Evolutionary conservation across 2,329 filamentous ascomycete species (phyloP).

Genomic region (Dactylonectria estremocensis): DNA sequence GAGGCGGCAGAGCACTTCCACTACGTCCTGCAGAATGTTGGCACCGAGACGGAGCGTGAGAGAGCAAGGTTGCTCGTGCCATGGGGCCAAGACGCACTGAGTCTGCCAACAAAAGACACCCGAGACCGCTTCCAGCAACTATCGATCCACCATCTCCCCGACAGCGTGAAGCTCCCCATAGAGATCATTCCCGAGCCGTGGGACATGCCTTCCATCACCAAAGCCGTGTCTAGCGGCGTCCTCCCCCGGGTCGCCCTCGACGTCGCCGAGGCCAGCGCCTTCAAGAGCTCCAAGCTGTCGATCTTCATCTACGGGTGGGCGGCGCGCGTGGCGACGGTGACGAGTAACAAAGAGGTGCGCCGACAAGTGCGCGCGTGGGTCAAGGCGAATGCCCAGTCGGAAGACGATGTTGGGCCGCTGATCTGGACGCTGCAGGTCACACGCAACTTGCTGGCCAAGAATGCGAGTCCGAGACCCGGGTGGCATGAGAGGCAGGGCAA

Average conservation of each 20-base stretch:
- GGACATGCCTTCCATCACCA: conserved; percentile 45
- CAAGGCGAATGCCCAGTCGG: conserved; percentile 47
- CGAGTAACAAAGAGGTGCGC: conserved; percentile 59
- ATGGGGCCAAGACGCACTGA: conserved; percentile 38
- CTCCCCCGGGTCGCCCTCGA: conserved; percentile 55
- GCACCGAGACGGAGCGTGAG: conserved; percentile 55
- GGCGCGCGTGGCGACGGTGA: conserved; percentile 53
- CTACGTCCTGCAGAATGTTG: conserved; percentile 54
- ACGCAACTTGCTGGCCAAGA: conserved; percentile 55
- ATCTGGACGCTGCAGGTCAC: conserved; percentile 55
- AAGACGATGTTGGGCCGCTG: conserved; percentile 51
- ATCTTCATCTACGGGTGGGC: conserved; percentile 60
- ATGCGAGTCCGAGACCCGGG: conserved; percentile 46
- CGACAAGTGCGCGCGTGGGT: conserved; percentile 55
- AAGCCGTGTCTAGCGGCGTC: conserved; percentile 42
- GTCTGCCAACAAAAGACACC: conserved; percentile 28
- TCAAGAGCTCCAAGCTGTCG: conserved; percentile 56
- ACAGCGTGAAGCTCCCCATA: conserved; percentile 54
- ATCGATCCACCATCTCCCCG: conserved; percentile 52
- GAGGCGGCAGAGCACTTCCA: conserved; percentile 59
- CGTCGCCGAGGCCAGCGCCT: conserved; percentile 50
- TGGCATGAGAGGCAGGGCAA: conserved; percentile 6
- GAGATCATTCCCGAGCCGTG: conserved; percentile 49
- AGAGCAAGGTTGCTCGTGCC: conserved; percentile 55
- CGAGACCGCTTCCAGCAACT: conserved; percentile 52